These are phyloP conservation scores for Seiridium cupressi DNA, from an alignment of 2,329 filamentous ascomycete species.

Conservation along the genomic window DNA sequence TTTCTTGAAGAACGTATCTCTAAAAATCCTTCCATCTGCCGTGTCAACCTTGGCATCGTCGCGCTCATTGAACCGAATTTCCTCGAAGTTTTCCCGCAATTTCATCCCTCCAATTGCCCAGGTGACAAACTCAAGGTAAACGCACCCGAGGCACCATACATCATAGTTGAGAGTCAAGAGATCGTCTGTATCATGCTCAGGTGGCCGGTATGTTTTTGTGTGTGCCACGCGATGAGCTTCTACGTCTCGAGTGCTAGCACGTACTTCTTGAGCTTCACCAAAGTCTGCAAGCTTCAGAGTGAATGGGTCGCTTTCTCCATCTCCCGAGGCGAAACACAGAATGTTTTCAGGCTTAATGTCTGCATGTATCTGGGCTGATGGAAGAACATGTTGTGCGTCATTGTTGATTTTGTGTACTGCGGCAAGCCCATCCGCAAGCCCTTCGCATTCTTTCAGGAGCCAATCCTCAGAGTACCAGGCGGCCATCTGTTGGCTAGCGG, in stretches of 20 bases:
- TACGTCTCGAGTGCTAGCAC: not conserved
- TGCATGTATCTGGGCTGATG: slow-evolving; percentile 7
- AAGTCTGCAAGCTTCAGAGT: slow-evolving; percentile 15
- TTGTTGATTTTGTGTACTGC: not conserved
- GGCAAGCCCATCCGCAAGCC: slow-evolving; percentile 10
- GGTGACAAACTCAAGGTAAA: slow-evolving; percentile 20
- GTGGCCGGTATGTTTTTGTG: slow-evolving; percentile 14
- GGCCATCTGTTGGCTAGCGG: not conserved
- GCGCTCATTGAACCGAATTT: not conserved
- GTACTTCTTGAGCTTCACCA: slow-evolving; percentile 5
- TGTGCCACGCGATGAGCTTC: not conserved
- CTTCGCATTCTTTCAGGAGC: slow-evolving; percentile 11
- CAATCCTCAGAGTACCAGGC: slow-evolving; percentile 10
- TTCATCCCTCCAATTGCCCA: slow-evolving; percentile 8
- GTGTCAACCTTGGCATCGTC: not conserved
- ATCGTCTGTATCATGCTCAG: slow-evolving; percentile 10
- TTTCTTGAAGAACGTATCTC: not conserved
- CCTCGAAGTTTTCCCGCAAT: not conserved
- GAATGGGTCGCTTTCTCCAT: not conserved
- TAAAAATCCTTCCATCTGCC: not conserved
- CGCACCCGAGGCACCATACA: slow-evolving; percentile 21
- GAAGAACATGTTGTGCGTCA: not conserved
- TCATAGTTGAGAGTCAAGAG: slow-evolving; percentile 10
- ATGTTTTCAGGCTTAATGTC: slow-evolving; percentile 16
- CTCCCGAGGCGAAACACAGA: slow-evolving; percentile 10